Percentiles rank a stretch among this genome's conserved stretches.
Conservation (phyloP, 108 stramenopile species). For the Cylindrotheca closterium region DNA sequence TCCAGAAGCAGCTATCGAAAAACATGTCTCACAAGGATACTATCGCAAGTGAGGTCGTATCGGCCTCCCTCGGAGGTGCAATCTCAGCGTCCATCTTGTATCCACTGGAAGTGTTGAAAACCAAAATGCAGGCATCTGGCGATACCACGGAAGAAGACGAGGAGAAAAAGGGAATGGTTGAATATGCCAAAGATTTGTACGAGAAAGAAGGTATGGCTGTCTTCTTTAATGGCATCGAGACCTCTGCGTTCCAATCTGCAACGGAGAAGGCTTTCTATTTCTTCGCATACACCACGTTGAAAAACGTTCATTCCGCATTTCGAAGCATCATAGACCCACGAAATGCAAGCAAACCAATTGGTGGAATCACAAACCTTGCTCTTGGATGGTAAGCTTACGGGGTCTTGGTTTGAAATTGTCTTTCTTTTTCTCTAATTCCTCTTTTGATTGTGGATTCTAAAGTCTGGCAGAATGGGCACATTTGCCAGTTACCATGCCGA, state of each 20-base stretch:
- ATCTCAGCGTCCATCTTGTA: conserved; percentile 70
- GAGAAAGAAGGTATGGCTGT: conserved; percentile 51
- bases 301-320: conserved; percentile 39
- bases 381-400: conserved; percentile 13
- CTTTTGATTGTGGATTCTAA: background rate
- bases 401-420: background rate
- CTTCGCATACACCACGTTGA: conserved; percentile 84
- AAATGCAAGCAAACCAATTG: conserved; percentile 3
- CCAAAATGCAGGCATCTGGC: conserved; percentile 74
- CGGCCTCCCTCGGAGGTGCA: conserved; percentile 69
- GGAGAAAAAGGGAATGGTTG: conserved; percentile 33
- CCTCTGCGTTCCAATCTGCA: conserved; percentile 70
- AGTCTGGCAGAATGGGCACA: conserved; percentile 83
- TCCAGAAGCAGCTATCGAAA: no score
- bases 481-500: conserved; percentile 86
- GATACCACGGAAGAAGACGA: conserved; percentile 21
- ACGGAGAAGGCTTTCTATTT: conserved; percentile 91
- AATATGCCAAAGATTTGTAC: conserved; percentile 63
- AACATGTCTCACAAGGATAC: conserved; percentile 27
- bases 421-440: background rate
- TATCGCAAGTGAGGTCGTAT: conserved; percentile 62
- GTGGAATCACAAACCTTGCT: conserved; percentile 22
- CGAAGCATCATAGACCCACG: background rate
- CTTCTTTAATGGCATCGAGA: conserved; percentile 64
- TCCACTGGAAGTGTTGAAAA: conserved; percentile 85